phyloP scores from a whole-genome alignment of 805 yeast genomes.

The Lipomyces anomalus region DNA sequence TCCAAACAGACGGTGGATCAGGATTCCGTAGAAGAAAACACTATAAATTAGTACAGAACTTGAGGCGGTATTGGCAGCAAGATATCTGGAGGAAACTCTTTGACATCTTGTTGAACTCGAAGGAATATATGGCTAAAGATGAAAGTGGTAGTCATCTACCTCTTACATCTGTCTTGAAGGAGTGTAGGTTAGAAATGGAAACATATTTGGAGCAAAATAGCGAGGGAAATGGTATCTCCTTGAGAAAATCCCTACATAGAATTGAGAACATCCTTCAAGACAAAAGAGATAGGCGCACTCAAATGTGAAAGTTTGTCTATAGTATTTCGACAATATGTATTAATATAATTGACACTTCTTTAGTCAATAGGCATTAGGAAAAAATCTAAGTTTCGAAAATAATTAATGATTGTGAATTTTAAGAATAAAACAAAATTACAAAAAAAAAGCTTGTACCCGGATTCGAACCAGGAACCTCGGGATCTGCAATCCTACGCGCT shows the following conservation, averaged over 20 bases:
- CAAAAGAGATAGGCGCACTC: no score
- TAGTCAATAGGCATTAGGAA: neutral
- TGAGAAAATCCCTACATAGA: conserved; percentile 23
- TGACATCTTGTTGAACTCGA: conserved; percentile 57
- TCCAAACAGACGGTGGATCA: conserved; percentile 17
- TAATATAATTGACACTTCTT: neutral
- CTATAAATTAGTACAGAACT: conserved; percentile 39
- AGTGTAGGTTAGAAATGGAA: conserved; percentile 39
- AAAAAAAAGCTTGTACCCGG: conserved; percentile 22
- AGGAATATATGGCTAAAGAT: conserved; percentile 16
- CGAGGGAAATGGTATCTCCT: conserved; percentile 24
- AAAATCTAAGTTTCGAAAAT: no score
- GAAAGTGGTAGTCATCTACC: conserved; percentile 35
- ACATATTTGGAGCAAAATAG: conserved; percentile 36
- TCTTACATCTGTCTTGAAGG: conserved; percentile 35
- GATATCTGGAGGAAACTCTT: conserved; percentile 68
- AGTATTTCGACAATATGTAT: neutral
- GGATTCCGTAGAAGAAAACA: conserved; percentile 9
- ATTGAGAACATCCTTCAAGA: conserved; percentile 13
- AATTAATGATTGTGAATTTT: no score
- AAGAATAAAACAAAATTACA: conserved; percentile 5
- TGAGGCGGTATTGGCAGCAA: conserved; percentile 72
- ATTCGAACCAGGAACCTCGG: conserved; percentile 27
- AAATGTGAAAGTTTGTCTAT: no score
- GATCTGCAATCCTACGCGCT: conserved; percentile 28